Percentiles rank a stretch among this genome's conserved stretches.
Evolutionary conservation across 345 rosid genomes (phyloP).

Genomic region (Raphanus raphanistrum): DNA sequence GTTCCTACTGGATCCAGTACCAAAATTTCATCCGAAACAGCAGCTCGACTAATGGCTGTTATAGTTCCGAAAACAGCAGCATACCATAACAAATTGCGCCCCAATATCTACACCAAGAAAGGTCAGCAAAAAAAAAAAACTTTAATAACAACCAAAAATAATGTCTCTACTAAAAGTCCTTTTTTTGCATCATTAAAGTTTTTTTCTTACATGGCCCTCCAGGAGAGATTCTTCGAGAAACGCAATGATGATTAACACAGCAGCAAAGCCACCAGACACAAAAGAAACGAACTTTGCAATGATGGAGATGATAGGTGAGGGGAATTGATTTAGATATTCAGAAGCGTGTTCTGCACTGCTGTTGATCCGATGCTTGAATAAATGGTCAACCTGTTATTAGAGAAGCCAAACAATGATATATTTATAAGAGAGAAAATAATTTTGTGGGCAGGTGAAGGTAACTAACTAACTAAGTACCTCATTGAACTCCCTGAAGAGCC

Average conservation of each 20-base stretch:
- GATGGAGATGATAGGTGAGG: constrained; percentile 84
- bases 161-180: neutral
- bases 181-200: too few relatives aligned
- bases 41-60: constrained; percentile 95
- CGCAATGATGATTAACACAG: constrained; percentile 90
- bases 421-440: too few relatives aligned
- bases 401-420: neutral
- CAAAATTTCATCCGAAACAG: constrained; percentile 74
- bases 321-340: constrained; percentile 86
- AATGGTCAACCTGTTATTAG: constrained; percentile 81
- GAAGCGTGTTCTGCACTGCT: constrained; percentile 83
- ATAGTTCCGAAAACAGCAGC: constrained; percentile 97
- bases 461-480: constrained; percentile 61
- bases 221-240: constrained; percentile 96
- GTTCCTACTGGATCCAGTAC: constrained; percentile 90
- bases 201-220: constrained; percentile 81
- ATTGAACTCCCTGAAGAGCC: constrained; percentile 96
- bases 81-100: constrained; percentile 97
- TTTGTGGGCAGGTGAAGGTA: too few relatives aligned
- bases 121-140: neutral
- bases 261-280: constrained; percentile 96
- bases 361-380: constrained; percentile 94
- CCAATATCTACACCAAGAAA: constrained; percentile 69
- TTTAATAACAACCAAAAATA: constrained; percentile 11
- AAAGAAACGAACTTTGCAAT: constrained; percentile 92